Evolutionary conservation across 2,329 filamentous ascomycete species (phyloP), one percentile per base, ranked within the genome.

Genomic region (Scopulariopsis brevicaulis): DNA sequence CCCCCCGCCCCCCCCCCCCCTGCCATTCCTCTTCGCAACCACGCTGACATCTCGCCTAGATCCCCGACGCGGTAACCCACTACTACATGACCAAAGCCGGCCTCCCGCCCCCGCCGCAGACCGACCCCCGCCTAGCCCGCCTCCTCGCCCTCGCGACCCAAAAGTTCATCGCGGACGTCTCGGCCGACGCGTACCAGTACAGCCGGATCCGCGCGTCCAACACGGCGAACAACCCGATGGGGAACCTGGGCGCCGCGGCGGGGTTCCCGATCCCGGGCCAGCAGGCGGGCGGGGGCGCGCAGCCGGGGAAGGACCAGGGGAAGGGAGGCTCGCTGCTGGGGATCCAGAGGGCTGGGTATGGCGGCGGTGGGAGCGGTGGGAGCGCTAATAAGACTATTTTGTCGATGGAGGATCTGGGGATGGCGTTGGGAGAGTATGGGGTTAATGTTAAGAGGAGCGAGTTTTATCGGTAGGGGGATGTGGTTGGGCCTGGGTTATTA

Each of bases 51-150:
- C 11, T 20, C 28, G 3, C 2, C 28, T 51, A 96, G 90, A 97
- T 99, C 65, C 94, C 94, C 53, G 94, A 99, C 69, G 94, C 94
- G 22, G 94, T 99, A 24, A 97, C 92, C 62, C 87, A 96, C 71
- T 96, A 97, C 79, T 99, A 99, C 75, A 89, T 99, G 76, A 96
- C 93, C 43, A 88, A 95, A 65, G 91, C 93, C 63, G 94, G 94
- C 57, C 89, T 99, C 4, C 92, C 94, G 37, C 93, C 93, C 1
- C 91, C 93, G 48, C 92, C 90, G 0, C 87, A 94, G 65, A 96
- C 91, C 56, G 90, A 96, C 66, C 87, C 87, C 22, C 90, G 92
- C 59, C 87, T 99, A 32, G 90, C 93, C 24, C 90, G 93, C 54
- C 87, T 99, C 3, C 87, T 99, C 51, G 93, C 94, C 2, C 87